Evolutionary conservation across 805 yeast species (phyloP), one percentile per base, ranked within the genome.

Genomic region (Kodamaea jinghongensis): DNA sequence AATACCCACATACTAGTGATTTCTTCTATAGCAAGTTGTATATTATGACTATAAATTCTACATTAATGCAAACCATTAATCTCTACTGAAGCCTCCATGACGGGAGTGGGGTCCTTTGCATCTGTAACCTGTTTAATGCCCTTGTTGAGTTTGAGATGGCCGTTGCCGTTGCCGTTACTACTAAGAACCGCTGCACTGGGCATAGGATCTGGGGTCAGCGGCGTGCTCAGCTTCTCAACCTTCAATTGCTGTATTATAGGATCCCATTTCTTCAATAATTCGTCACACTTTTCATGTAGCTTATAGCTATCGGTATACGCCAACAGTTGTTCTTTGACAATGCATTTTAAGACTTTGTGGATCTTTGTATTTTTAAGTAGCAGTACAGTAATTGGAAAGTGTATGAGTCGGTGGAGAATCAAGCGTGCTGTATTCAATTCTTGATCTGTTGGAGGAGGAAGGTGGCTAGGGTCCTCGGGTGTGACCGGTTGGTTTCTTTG

Each of bases 341-440:
- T 72, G 40, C 76, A 75, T 50, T 70, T 73, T 43, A 76, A 51
- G 1, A 76, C 79, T 52, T 76, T 76, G 50, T 75, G 79, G 37
- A 76, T 58, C 48, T 74, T 76, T 11, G 79, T 72, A 15, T 56
- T 55, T 35, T 58, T 61, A 42, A 76, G 59, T 14, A 74, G 50
- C 11, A 67, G 70, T 14, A 60, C 54, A 20, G 52, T 61, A 26
- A 75, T 65, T 1, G 74, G 66, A 42, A 73, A 70, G 12, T 66
- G 68, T 16, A 63, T 70, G 15, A 76, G 53, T 27, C 71, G 62
- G 39, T 62, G 55, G 29, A 75, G 57, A 10, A 65, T 62, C 38
- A 65, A 52, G 32, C 74, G 45, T 3, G 73, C 69, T 15, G 63
- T 60, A 48, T 60, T 58, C 44, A 73, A 65, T 41, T 71, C 76